Conservation (phyloP, 2,329 filamentous ascomycete genomes). For the Neofusicoccum sp. region DNA sequence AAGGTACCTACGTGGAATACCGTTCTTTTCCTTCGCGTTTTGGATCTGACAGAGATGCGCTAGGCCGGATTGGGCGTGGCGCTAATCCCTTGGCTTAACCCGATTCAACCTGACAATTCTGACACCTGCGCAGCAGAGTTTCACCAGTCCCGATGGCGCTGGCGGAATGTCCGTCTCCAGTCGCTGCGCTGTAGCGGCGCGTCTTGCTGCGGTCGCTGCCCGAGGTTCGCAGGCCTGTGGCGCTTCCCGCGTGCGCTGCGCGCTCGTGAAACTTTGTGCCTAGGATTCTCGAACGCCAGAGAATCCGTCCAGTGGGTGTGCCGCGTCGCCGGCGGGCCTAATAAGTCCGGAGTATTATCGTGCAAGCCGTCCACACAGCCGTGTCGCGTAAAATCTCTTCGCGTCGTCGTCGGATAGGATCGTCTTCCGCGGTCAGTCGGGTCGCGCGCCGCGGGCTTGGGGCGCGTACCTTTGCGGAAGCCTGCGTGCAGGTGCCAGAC, state of each 20-base stretch:
- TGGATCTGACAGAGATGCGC: slow-evolving; percentile 18
- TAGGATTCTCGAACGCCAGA: slow-evolving; percentile 4
- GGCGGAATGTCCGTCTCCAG: neutral
- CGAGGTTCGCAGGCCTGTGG: neutral
- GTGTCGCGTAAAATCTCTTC: slow-evolving; percentile 18
- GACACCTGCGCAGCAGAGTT: slow-evolving; percentile 18
- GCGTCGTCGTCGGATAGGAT: slow-evolving; percentile 7
- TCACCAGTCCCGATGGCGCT: slow-evolving; percentile 19
- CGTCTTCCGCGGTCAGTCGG: slow-evolving; percentile 8
- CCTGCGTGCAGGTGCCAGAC: slow-evolving; percentile 18
- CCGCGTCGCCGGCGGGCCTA: slow-evolving; percentile 15
- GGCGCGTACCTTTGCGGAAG: slow-evolving; percentile 22
- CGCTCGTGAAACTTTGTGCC: slow-evolving; percentile 9
- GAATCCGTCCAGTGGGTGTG: neutral
- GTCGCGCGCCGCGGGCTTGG: neutral
- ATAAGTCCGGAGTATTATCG: slow-evolving; percentile 13
- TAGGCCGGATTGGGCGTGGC: slow-evolving; percentile 17
- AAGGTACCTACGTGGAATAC: slow-evolving; percentile 20
- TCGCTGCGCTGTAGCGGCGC: slow-evolving; percentile 8
- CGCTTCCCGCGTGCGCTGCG: neutral
- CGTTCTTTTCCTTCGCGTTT: slow-evolving; percentile 20
- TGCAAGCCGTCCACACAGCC: slow-evolving; percentile 16
- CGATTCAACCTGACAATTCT: slow-evolving; percentile 18
- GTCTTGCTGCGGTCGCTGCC: slow-evolving; percentile 10
- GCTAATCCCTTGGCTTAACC: slow-evolving; percentile 16